Evolutionary conservation across 139 green algal species (phyloP), one percentile per base, ranked within the genome.

Genomic region (Pedinophyceae sp.): DNA sequence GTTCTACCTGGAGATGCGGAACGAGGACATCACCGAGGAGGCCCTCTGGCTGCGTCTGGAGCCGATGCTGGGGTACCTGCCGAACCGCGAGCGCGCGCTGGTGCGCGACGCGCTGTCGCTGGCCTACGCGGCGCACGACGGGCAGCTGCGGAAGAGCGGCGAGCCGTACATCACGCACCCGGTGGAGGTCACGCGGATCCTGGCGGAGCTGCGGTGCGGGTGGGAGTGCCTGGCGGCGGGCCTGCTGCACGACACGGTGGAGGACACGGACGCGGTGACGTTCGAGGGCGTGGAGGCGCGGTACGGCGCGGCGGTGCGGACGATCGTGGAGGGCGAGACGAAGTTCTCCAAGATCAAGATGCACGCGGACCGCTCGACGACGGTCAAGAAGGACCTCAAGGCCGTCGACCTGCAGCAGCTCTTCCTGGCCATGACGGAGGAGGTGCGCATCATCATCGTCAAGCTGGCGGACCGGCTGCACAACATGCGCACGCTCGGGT

Each of bases 131-230:
- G 76, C 80, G 5, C 85, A 94, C 59, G 49, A 68, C 1, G 73
- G 77, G 16, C 85, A 94, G 70, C 52, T 58, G 30, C 63, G 85
- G 22, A 89, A 89, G 64, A 81, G 61, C 27, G 85, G 85, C 6
- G 85, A 94, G 62, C 79, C 84, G 1, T 94, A 84, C 60, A 84
- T 94, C 52, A 93, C 84, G 0, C 85, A 94, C 58, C 85, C 85
- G 23, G 82, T 93, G 30, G 85, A 87, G 55, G 85, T 94, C 1
- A 70, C 77, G n/a, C 39, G 60, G 22, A 74, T 78, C 23, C 57
- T 78, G 27, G 70, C 58, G 1, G 51, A 69, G 0, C 27, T 52
- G 48, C 24, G 34, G 17, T 34, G 29, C 1, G 53, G 25, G 30
- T 13, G 48, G 6, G 48, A 89, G 54, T 79, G 65, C 13, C 52